Base-by-base conservation (phyloP, 805 yeast species). In the Candida vartiovaarae region DNA sequence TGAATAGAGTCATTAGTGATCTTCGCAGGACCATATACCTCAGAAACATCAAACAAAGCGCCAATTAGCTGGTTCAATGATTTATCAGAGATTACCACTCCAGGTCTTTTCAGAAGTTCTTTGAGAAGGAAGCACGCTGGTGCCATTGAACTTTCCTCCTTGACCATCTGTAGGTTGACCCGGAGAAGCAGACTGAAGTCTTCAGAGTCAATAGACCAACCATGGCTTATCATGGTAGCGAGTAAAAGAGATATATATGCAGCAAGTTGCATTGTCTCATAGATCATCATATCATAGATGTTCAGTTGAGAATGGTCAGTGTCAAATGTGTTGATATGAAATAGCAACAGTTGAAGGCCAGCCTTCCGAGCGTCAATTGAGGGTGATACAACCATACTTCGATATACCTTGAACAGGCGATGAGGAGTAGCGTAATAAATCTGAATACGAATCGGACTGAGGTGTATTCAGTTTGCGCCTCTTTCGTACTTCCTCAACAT, bases 21-120 rank as follows among this genome's bases (percentile, higher is more conserved):
- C 1, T 49, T 25, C 1, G 61, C 54, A 3, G 93, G 91, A 0
- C 91, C 91, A 56, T 74, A 75, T 1, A 80, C 63, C 37, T 76
- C 82, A 0, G 84, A 63, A 5, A 74, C 55, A 32, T 80, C 83
- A 38, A 75, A 61, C 2, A 78, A 41, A 28, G 72, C 73, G 35
- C 72, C 74, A 30, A 80, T 58, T 47, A 74, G 76, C 36, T 67
- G 73, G 4, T 64, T 43, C 7, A 78, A 51, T 0, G 74, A 57
- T 7, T 57, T 56, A 42, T 79, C 84, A 4, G 52, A 40, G 2
- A 52, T 37, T 1, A 15, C 15, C 20, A 49, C 48, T 1, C 39
- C 41, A 4, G 48, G 41, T 9, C 25, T 29, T 2, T 47, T 38
- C 5, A 64, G 43, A 10, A 61, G 43, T 40, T 52, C 43, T 45